phyloP scores from a whole-genome alignment of 805 yeast species.

The Suhomyces emberorum region DNA sequence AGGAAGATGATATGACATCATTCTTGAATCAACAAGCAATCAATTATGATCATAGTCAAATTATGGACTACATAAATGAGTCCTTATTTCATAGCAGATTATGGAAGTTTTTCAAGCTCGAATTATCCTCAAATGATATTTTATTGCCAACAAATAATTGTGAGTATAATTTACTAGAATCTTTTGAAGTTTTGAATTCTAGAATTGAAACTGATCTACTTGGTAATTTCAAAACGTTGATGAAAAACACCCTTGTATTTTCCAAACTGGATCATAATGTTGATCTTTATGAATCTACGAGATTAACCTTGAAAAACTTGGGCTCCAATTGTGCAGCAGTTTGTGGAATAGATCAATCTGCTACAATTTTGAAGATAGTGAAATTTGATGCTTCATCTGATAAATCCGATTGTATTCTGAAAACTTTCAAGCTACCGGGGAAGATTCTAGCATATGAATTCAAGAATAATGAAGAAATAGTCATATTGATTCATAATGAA shows the following conservation, averaged over 20 bases:
- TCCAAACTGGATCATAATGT: not conserved
- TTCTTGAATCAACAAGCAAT: slow-evolving; percentile 11
- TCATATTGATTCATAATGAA: not conserved
- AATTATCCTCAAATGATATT: slow-evolving; percentile 12
- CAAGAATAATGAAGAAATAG: slow-evolving; percentile 7
- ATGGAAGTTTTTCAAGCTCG: slow-evolving; percentile 18
- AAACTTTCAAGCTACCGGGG: not conserved
- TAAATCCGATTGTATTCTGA: not conserved
- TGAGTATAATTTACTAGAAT: not conserved
- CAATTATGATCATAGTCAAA: slow-evolving; percentile 16
- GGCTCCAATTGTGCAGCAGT: slow-evolving; percentile 2
- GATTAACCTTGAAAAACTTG: slow-evolving; percentile 6
- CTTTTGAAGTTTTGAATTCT: slow-evolving; percentile 2
- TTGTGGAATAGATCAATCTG: not conserved
- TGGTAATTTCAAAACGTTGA: slow-evolving; percentile 2
- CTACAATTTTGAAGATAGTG: not conserved
- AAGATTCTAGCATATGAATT: slow-evolving; percentile 3
- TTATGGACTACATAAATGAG: slow-evolving; percentile 23
- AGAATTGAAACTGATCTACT: slow-evolving; percentile 1
- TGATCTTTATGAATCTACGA: not conserved
- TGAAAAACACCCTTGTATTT: slow-evolving; percentile 6
- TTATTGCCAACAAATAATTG: slow-evolving; percentile 3
- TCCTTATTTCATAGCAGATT: slow-evolving; percentile 19
- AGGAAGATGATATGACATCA: slow-evolving; percentile 30
- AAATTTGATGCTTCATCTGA: not conserved